Conservation (phyloP, 208 protist genomes). For the Blastocrithidia nonstop region DNA sequence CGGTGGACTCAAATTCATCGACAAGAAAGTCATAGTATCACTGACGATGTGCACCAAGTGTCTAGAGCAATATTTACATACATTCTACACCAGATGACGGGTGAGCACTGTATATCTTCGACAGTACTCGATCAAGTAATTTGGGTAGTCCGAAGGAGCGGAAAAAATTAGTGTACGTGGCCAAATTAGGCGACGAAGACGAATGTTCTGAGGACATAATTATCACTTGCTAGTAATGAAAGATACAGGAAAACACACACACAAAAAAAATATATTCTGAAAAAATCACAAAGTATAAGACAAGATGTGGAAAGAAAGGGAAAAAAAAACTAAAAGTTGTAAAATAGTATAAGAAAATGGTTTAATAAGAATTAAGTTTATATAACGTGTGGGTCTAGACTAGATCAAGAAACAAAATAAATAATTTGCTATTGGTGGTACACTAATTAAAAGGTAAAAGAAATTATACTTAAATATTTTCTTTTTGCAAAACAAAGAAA, state of each 20-base stretch:
- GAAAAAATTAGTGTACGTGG: not conserved
- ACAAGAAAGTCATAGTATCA: constrained; percentile 7
- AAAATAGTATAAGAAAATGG: too few species aligned
- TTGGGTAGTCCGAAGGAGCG: not conserved
- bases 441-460: too few species aligned
- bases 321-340: too few species aligned
- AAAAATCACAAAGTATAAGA: not conserved
- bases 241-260: constrained; percentile 1
- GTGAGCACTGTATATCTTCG: constrained; percentile 7
- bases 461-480: too few species aligned
- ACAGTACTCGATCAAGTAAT: not conserved
- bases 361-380: too few species aligned
- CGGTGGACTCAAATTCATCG: constrained; percentile 5
- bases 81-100: constrained; percentile 11
- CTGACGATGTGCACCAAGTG: constrained; percentile 2
- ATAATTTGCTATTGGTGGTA: too few species aligned
- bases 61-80: constrained; percentile 9
- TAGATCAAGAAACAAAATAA: too few species aligned
- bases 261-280: not conserved
- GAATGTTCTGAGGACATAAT: not conserved
- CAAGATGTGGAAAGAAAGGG: not conserved
- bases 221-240: not conserved
- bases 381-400: too few species aligned
- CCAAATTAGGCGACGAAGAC: not conserved
- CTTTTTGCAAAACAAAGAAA: too few species aligned